Base-by-base conservation (phyloP, 192 early-diverging fungal species). In the Gigaspora rosea region DNA sequence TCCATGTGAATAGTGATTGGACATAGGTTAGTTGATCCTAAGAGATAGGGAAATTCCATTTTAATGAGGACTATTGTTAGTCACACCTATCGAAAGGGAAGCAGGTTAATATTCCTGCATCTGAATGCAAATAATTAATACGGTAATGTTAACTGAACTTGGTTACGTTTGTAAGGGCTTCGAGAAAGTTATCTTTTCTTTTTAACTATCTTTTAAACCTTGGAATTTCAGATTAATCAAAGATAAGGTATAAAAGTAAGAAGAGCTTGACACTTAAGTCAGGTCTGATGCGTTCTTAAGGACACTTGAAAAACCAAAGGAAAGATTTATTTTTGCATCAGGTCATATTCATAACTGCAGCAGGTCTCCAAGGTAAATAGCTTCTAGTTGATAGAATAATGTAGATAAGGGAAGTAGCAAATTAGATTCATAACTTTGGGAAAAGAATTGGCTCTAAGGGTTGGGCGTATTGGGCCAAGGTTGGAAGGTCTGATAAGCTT, bases 401-500 rank as follows among this genome's bases (percentile, higher is more conserved):
- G 27, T 27, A 27, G 27, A 27, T 27, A 27, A 27, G 27, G 86
- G 88, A 92, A 91, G 89, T 92, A 89, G 90, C 90, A 92, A 91
- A 92, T 86, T 90, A 88, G 88, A 92, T 92, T 88, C 85, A 87
- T 92, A 92, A 92, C 91, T 91, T 91, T 84, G 89, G 88, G 87
- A 92, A 80, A 92, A 89, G 90, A 88, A 92, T 91, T 92, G 90
- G 89, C 91, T 92, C 88, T 91, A 90, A 91, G 90, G 87, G 86
- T 88, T 90, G 90, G 88, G 88, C 76, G 27, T 67, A 85, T 82
- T 78, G 81, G 80, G 72, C 76, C 68, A 49, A 70, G 72, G 64
- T 82, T 61, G 64, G 58, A 62, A 54, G 81, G 79, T 48, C 65
- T 71, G 54, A 77, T 16, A 22, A 59, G 20, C 59, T 49, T 4